phyloP scores from a whole-genome alignment of 164 flowering plant genomes.

The Nymphaea colorata region DNA sequence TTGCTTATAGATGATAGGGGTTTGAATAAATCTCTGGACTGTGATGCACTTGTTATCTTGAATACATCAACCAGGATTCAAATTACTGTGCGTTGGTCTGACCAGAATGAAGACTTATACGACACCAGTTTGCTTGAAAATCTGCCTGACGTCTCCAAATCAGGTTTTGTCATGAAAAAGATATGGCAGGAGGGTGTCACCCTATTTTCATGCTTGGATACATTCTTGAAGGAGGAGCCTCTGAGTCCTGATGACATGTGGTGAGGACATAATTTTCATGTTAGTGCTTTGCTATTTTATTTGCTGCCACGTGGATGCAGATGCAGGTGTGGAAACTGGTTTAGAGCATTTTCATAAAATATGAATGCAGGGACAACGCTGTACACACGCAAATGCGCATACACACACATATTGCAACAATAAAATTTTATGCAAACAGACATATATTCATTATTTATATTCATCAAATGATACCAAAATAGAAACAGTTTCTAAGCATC shows the following conservation, averaged over 20 bases:
- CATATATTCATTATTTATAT: too few relatives aligned
- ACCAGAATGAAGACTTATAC: constrained; percentile 52
- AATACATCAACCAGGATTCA: constrained; percentile 17
- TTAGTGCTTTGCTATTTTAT: too few relatives aligned
- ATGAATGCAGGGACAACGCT: too few relatives aligned
- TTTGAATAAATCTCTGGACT: constrained; percentile 27
- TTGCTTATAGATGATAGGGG: constrained; percentile 44
- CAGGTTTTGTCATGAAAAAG: constrained; percentile 51
- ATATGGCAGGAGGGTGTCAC: constrained; percentile 72
- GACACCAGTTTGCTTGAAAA: constrained; percentile 61
- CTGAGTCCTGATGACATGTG: constrained; percentile 98
- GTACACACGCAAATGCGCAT: too few relatives aligned
- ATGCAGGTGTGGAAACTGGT: too few relatives aligned
- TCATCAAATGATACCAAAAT: too few relatives aligned
- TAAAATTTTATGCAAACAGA: too few relatives aligned
- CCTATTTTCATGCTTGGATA: constrained; percentile 86
- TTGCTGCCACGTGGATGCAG: too few relatives aligned
- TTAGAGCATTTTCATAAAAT: too few relatives aligned
- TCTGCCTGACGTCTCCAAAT: constrained; percentile 73
- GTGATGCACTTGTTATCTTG: constrained; percentile 28
- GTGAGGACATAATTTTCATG: constrained; percentile 12
- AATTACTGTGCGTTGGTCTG: constrained; percentile 73
- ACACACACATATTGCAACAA: too few relatives aligned
- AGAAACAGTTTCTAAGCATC: too few relatives aligned
- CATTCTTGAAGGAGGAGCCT: constrained; percentile 95